Evolutionary conservation across 2,329 filamentous ascomycete genomes (phyloP).

Genomic region (Fusarium citri): DNA sequence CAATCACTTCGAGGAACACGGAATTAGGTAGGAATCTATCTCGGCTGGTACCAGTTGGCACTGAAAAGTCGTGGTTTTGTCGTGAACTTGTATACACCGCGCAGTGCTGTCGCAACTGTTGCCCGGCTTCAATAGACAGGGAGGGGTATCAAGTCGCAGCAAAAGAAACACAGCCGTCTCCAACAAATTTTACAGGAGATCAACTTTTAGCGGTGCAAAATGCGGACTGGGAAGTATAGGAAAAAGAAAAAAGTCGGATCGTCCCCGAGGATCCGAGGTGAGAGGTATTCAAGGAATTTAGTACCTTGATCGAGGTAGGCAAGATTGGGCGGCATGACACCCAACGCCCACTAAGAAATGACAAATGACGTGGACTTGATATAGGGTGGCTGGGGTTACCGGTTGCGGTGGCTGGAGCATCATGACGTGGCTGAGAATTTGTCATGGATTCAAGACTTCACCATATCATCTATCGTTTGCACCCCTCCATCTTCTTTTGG

Average conservation of each 20-base stretch:
- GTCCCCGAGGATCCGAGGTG: slow-evolving; percentile 35
- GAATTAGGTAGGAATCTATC: not conserved
- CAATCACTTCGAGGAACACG: not conserved
- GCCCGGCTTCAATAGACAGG: slow-evolving; percentile 3
- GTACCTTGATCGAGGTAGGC: slow-evolving; percentile 9
- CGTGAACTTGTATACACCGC: slow-evolving; percentile 1
- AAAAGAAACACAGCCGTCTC: slow-evolving; percentile 14
- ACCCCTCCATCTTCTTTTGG: slow-evolving; percentile 20
- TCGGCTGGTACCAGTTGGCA: slow-evolving; percentile 5
- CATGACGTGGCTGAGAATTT: slow-evolving; percentile 21
- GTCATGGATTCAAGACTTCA: slow-evolving; percentile 29
- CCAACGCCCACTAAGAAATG: slow-evolving; percentile 33
- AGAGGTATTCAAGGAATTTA: slow-evolving; percentile 23
- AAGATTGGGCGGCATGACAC: slow-evolving; percentile 33
- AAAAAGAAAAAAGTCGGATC: slow-evolving; percentile 8
- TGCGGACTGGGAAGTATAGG: slow-evolving; percentile 10
- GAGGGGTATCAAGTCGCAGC: slow-evolving; percentile 32
- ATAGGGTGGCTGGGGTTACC: slow-evolving; percentile 31
- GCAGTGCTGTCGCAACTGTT: slow-evolving; percentile 8
- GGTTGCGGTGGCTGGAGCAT: slow-evolving; percentile 32
- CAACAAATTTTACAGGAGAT: not conserved
- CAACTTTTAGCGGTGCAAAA: slow-evolving; percentile 6
- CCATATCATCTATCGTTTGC: slow-evolving; percentile 25
- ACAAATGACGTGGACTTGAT: slow-evolving; percentile 47
- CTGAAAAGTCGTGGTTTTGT: not conserved